Base-by-base conservation (phyloP, 1,284 basidiomycete species). In the Sporisorium scitamineum region DNA sequence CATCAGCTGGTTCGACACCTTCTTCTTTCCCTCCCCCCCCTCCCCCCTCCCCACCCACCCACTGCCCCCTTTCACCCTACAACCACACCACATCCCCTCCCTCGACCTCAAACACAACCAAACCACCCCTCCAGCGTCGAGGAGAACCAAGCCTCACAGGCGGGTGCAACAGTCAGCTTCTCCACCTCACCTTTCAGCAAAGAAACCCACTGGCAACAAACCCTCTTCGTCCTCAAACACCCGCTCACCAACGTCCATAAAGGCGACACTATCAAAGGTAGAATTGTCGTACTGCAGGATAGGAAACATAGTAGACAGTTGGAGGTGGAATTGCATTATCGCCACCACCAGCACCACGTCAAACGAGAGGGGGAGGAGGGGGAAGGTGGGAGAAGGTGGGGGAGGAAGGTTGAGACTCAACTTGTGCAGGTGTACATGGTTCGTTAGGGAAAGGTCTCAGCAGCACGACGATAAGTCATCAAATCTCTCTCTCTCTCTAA, bases 201-300 rank as follows among this genome's bases (percentile, higher is more conserved):
- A 53, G 91, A 93, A 24, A 99, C 96, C n/a, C 96, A 99, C 85
- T 99, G 96, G 96, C 96, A 96, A 85, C 96, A 99, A 85, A 95
- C 95, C 0, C 82, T 95, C 13, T 97, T 99, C 86, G 87, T 98
- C 73, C 88, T 99, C 70, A 89, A 90, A 61, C 90, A 94, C 56
- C 92, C 94, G 0, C 90, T 98, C 67, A 45, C 27, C 1, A 82
- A 86, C 26, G 91, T 93, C 0, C 87, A 89, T 9, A 90, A 92
- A 85, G 94, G 94, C 70, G 94, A 92, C 1, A 85, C 88, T n/a
- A 90, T 98, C 32, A 86, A 88, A 8, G 96, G 96, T 9, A 89
- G 87, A 27, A 95, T 98, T 88, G 89, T 90, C 78, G 94, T 93
- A 81, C 89, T 88, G 61, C 96, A 97, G 88, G 92, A 90, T 78